Percentiles rank a stretch among this genome's conserved stretches.
These are phyloP conservation scores for Sphagnum tenellum DNA, from an alignment of 225 moss, liverwort and hornwort genomes.

Conservation along the genomic window DNA sequence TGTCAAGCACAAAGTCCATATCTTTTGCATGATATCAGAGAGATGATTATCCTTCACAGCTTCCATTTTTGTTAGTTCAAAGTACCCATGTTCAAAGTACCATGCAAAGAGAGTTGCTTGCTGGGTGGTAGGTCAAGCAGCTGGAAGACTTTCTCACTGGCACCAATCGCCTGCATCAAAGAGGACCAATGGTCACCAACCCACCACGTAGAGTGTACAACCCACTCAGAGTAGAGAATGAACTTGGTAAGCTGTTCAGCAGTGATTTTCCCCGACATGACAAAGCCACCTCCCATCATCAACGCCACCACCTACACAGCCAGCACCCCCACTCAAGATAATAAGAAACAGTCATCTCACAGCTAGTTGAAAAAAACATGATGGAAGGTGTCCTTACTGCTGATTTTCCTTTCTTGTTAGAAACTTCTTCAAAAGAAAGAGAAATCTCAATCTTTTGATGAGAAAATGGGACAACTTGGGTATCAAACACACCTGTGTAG, in stretches of 20 bases:
- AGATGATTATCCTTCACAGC: too few species aligned
- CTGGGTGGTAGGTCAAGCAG: conserved; percentile 84
- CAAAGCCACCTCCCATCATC: conserved; percentile 93
- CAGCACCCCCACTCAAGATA: conserved; percentile 19
- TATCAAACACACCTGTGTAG: conserved; percentile 53
- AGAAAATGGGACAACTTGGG: too few species aligned
- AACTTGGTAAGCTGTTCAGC: conserved; percentile 98
- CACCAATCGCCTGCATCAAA: conserved; percentile 95
- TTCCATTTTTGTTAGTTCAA: too few species aligned
- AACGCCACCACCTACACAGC: conserved; percentile 88
- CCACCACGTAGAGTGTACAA: conserved; percentile 99
- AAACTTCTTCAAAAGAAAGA: too few species aligned
- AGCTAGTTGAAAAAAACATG: too few species aligned
- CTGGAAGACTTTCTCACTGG: conserved; percentile 96
- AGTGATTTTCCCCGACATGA: conserved; percentile 77
- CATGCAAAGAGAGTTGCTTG: conserved; percentile 70
- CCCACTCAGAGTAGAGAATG: conserved; percentile 98
- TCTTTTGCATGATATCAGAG: too few species aligned
- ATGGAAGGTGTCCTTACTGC: too few species aligned
- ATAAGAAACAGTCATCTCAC: too few species aligned
- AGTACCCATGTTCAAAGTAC: conserved; percentile 13
- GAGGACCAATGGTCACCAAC: conserved; percentile 99
- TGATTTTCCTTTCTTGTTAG: too few species aligned
- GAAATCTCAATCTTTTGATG: too few species aligned
- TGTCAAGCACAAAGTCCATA: too few species aligned